Percentiles rank a stretch among this genome's conserved stretches.
phyloP scores from a whole-genome alignment of 192 early-diverging fungal genomes.

The Bifiguratus adelaidae region DNA sequence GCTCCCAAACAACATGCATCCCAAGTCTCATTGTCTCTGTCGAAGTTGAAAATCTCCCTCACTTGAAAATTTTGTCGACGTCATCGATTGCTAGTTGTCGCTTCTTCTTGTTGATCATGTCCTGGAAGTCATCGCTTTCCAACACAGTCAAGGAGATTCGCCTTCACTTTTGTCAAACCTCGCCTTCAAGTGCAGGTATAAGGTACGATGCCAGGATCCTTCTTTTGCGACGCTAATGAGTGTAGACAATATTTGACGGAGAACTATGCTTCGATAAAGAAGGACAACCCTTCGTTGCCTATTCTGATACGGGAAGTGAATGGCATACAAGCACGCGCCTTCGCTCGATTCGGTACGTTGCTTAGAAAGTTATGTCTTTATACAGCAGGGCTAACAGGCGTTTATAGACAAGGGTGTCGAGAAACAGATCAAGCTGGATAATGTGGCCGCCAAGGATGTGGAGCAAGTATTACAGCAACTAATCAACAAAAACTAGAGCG shows the following conservation, averaged over 20 bases:
- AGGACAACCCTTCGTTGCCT: constrained; percentile 79
- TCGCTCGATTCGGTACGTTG: constrained; percentile 80
- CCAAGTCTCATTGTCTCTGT: too few relatives aligned
- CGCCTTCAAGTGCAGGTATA: constrained; percentile 63
- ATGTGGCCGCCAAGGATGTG: constrained; percentile 58
- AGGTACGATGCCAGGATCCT: constrained; percentile 30
- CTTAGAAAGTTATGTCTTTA: neutral
- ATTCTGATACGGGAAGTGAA: constrained; percentile 84
- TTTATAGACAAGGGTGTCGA: constrained; percentile 70
- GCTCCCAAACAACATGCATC: too few relatives aligned
- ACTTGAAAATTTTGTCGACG: too few relatives aligned
- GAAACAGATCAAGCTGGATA: constrained; percentile 66
- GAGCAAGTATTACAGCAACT: constrained; percentile 61
- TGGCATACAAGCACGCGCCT: constrained; percentile 74
- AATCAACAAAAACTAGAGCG: constrained; percentile 28
- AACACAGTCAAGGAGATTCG: constrained; percentile 81
- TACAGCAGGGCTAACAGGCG: neutral
- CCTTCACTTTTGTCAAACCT: constrained; percentile 80
- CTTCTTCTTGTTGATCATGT: too few relatives aligned
- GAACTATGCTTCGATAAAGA: constrained; percentile 72
- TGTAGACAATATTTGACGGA: constrained; percentile 83
- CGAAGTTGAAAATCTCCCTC: too few relatives aligned
- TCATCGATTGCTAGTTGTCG: too few relatives aligned
- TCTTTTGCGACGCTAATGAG: neutral
- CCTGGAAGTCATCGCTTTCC: constrained; percentile 29